Conservation (phyloP, 805 yeast genomes). For the Ogataea glucozyma region DNA sequence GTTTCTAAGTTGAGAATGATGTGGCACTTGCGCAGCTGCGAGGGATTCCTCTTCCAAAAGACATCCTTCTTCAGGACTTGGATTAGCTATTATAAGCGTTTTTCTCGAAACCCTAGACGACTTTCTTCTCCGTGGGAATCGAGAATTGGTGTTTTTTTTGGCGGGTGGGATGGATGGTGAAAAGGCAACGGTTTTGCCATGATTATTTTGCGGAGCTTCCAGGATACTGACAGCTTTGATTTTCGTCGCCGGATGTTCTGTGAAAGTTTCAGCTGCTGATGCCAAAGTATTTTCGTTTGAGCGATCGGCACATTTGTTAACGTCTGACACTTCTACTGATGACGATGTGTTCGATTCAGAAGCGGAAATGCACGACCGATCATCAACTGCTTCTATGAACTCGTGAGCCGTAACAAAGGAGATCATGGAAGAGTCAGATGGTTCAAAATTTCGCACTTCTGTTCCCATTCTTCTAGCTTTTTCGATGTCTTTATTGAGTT, state of each 20-base stretch:
- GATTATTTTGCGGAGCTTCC: neutral
- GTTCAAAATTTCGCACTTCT: conserved; percentile 2
- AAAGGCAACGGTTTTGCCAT: conserved; percentile 17
- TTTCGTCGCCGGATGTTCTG: neutral
- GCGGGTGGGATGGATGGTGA: conserved; percentile 15
- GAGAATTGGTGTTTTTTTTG: neutral
- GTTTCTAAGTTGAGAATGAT: conserved; percentile 15
- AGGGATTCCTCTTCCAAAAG: neutral
- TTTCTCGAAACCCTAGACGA: neutral
- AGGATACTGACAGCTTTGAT: neutral
- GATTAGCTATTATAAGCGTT: conserved; percentile 11
- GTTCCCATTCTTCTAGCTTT: conserved; percentile 14
- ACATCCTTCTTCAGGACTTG: conserved; percentile 13
- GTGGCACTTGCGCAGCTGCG: neutral
- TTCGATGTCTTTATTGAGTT: conserved; percentile 15
- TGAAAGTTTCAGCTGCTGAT: conserved; percentile 2
- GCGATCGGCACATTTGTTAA: conserved; percentile 1
- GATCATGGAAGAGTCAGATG: conserved; percentile 13
- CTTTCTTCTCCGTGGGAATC: neutral
- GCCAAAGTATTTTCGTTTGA: conserved; percentile 9
- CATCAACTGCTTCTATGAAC: neutral
- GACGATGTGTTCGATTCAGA: neutral
- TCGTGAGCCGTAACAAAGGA: conserved; percentile 32
- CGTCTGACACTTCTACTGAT: neutral
- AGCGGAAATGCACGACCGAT: neutral